Percentiles rank a stretch among this genome's conserved stretches.
Evolutionary conservation across 1,139 yeast genomes (phyloP).

Genomic region (Kazachstania sp.): DNA sequence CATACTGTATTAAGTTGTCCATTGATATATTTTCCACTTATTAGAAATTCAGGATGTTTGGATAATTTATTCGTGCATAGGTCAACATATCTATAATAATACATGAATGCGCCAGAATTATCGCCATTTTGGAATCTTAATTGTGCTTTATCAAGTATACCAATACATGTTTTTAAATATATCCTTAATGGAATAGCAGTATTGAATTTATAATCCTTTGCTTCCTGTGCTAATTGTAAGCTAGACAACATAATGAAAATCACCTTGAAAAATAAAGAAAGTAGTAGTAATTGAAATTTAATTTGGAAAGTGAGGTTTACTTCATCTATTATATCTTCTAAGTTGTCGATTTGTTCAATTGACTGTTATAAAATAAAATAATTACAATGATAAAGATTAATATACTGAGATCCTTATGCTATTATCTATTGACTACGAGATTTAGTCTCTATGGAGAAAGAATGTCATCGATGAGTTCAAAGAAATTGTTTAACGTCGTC

Average conservation of each 20-base stretch:
- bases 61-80: conserved; percentile 26
- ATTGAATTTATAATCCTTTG: conserved; percentile 25
- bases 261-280: not conserved
- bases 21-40: not conserved
- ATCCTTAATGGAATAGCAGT: conserved; percentile 23
- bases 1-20: not conserved
- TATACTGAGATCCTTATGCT: no score
- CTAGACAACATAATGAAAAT: conserved; percentile 17
- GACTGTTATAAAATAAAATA: no score
- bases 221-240: conserved; percentile 22
- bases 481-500: not conserved
- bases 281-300: not conserved
- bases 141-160: conserved; percentile 27
- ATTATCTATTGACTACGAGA: no score
- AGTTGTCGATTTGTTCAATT: not conserved
- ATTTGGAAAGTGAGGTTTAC: not conserved
- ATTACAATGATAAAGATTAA: no score
- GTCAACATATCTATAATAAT: conserved; percentile 28
- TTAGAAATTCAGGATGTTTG: conserved; percentile 21
- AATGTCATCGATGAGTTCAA: not conserved
- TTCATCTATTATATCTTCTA: not conserved
- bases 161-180: conserved; percentile 27
- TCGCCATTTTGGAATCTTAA: conserved; percentile 20
- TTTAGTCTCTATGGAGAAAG: no score
- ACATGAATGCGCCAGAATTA: conserved; percentile 19